Evolutionary conservation across 352 stramenopile genomes (phyloP).

Genomic region (Blastocystis sp.): DNA sequence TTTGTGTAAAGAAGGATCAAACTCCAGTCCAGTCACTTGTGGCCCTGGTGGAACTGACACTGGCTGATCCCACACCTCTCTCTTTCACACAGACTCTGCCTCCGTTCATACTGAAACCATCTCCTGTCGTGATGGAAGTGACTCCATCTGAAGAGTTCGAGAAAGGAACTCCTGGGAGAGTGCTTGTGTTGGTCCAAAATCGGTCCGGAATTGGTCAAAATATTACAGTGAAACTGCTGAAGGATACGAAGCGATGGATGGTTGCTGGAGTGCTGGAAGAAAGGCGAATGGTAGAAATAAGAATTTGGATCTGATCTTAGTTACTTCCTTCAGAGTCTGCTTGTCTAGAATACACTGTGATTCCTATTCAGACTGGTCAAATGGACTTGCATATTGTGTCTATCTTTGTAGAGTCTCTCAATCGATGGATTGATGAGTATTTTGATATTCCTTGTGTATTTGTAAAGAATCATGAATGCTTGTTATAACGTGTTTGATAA

Average conservation of each 20-base stretch:
- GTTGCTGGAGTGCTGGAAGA: background rate
- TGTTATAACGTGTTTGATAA: slow-evolving; percentile 47
- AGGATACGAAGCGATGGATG: background rate
- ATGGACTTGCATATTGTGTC: background rate
- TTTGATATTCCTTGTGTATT: background rate
- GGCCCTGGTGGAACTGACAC: background rate
- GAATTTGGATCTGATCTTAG: background rate
- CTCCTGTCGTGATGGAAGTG: background rate
- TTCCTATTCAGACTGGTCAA: background rate
- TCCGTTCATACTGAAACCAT: background rate
- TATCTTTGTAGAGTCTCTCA: background rate
- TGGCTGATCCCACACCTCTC: background rate
- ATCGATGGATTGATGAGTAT: background rate
- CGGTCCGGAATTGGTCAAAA: background rate
- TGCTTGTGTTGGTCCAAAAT: too few relatives aligned
- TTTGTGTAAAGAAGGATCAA: too few relatives aligned
- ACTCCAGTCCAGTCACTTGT: too few relatives aligned
- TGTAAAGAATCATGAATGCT: slow-evolving; percentile 4
- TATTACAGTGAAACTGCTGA: background rate
- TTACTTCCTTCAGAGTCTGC: background rate
- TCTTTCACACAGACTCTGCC: background rate
- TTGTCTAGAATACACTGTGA: background rate
- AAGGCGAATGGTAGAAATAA: background rate
- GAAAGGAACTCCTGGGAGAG: background rate
- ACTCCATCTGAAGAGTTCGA: background rate